These are phyloP conservation scores for Termitomyces sp. DNA, from an alignment of 768 basidiomycete genomes.

Conservation along the genomic window DNA sequence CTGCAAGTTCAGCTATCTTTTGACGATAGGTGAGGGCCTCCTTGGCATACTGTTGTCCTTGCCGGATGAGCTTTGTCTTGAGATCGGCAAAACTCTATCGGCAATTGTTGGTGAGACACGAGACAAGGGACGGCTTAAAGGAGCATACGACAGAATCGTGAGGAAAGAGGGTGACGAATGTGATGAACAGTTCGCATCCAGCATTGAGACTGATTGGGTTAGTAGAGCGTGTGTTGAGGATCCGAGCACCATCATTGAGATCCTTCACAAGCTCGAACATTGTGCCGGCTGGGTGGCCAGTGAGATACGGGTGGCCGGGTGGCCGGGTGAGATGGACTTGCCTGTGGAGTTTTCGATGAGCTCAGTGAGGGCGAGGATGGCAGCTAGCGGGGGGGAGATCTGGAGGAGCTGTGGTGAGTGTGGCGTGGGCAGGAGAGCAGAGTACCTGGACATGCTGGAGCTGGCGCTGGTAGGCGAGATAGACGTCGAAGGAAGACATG, in stretches of 20 bases:
- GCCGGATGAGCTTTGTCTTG: constrained; percentile 76
- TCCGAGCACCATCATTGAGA: constrained; percentile 67
- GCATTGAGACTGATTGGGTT: constrained; percentile 83
- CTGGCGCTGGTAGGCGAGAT: constrained; percentile 50
- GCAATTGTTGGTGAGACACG: constrained; percentile 8
- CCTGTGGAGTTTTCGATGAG: constrained; percentile 77
- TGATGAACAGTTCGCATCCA: constrained; percentile 88
- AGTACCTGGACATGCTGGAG: constrained; percentile 61
- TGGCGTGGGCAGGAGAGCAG: not conserved
- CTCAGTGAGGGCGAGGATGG: constrained; percentile 80
- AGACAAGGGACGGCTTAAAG: constrained; percentile 10
- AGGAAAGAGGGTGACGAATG: constrained; percentile 80
- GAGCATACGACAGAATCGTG: constrained; percentile 71
- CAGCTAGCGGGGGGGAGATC: constrained; percentile 83
- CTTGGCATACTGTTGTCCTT: constrained; percentile 71
- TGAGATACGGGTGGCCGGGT: not conserved
- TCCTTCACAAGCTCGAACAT: constrained; percentile 91
- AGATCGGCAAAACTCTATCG: constrained; percentile 74
- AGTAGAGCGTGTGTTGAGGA: constrained; percentile 53
- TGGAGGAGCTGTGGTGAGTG: constrained; percentile 19
- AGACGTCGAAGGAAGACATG: constrained; percentile 27
- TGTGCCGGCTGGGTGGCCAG: constrained; percentile 58
- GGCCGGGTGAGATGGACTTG: constrained; percentile 28
- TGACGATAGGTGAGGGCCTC: constrained; percentile 82
- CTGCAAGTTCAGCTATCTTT: constrained; percentile 84